Percentiles rank a stretch among this genome's conserved stretches.
Conservation (phyloP, 1,139 yeast genomes). For the Magnusiomyces sp. region DNA sequence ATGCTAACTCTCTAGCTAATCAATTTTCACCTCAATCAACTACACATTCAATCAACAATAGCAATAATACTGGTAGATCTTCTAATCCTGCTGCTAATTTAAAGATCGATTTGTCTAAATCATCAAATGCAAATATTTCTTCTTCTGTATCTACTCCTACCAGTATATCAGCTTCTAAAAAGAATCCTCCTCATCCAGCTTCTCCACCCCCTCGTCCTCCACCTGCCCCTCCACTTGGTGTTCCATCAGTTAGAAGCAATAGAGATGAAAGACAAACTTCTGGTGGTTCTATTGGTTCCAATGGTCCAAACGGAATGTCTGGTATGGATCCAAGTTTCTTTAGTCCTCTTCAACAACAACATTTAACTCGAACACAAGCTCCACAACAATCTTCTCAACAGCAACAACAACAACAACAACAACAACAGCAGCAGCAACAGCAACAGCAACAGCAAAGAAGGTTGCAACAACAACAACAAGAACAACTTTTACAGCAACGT, state of each 20-base stretch:
- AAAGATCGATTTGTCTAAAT: not conserved
- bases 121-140: slow-evolving; percentile 7
- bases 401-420: slow-evolving; percentile 17
- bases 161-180: not conserved
- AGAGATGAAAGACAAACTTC: slow-evolving; percentile 6
- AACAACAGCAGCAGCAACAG: slow-evolving; percentile 21
- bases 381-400: slow-evolving; percentile 11
- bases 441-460: slow-evolving; percentile 10
- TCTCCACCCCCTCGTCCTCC: slow-evolving; percentile 36
- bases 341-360: slow-evolving; percentile 14
- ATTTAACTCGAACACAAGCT: slow-evolving; percentile 10
- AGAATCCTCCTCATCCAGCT: slow-evolving; percentile 14
- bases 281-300: too few species aligned
- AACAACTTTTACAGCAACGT: slow-evolving; percentile 15
- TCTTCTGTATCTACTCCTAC: slow-evolving; percentile 2
- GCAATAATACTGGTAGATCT: not conserved
- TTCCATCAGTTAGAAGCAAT: slow-evolving; percentile 27
- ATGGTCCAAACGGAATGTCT: not conserved
- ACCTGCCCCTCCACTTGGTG: slow-evolving; percentile 37
- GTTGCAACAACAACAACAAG: slow-evolving; percentile 14
- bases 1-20: not conserved
- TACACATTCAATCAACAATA: not conserved
- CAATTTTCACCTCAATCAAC: too few species aligned
- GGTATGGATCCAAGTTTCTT: slow-evolving; percentile 11
- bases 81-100: not conserved